Percentiles rank a stretch among this genome's conserved stretches.
Evolutionary conservation across 805 yeast genomes (phyloP).

Genomic region (Zygosaccharomyces bailii): DNA sequence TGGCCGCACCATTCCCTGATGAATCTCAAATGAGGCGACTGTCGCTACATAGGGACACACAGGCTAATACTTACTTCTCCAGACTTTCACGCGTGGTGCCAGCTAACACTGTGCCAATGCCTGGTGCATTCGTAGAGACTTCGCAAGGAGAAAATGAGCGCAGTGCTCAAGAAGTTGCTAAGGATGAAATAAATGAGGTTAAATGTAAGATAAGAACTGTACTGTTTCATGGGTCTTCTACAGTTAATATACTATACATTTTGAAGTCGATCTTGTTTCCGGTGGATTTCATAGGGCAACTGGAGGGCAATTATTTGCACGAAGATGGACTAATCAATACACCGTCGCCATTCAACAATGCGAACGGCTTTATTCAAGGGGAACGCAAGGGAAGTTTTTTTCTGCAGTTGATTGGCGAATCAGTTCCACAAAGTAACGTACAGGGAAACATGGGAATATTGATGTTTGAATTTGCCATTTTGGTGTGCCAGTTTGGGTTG

Average conservation of each 20-base stretch:
- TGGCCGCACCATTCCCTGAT: slow-evolving; percentile 43
- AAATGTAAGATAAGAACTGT: slow-evolving; percentile 25
- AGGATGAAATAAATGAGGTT: slow-evolving; percentile 13
- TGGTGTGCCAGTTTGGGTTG: slow-evolving; percentile 28
- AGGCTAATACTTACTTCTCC: slow-evolving; percentile 9
- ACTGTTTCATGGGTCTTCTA: slow-evolving; percentile 27
- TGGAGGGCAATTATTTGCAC: slow-evolving; percentile 24
- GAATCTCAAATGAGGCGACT: slow-evolving; percentile 26
- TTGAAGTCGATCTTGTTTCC: slow-evolving; percentile 27
- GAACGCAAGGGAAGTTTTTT: slow-evolving; percentile 38
- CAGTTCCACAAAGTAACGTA: slow-evolving; percentile 34
- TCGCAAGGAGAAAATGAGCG: background rate
- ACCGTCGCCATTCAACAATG: slow-evolving; percentile 31
- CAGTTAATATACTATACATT: slow-evolving; percentile 24
- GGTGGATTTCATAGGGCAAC: slow-evolving; percentile 38
- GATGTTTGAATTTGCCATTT: slow-evolving; percentile 28
- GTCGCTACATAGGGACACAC: slow-evolving; percentile 17
- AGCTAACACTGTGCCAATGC: slow-evolving; percentile 15
- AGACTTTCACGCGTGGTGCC: slow-evolving; percentile 10
- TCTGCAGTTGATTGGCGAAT: slow-evolving; percentile 49
- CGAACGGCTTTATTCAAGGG: slow-evolving; percentile 28
- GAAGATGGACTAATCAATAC: slow-evolving; percentile 30
- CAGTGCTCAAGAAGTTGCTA: background rate
- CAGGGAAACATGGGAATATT: slow-evolving; percentile 34
- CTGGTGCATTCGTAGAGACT: slow-evolving; percentile 23